Evolutionary conservation across 2,329 filamentous ascomycete species (phyloP).

Genomic region (Bipolaris bicolor): DNA sequence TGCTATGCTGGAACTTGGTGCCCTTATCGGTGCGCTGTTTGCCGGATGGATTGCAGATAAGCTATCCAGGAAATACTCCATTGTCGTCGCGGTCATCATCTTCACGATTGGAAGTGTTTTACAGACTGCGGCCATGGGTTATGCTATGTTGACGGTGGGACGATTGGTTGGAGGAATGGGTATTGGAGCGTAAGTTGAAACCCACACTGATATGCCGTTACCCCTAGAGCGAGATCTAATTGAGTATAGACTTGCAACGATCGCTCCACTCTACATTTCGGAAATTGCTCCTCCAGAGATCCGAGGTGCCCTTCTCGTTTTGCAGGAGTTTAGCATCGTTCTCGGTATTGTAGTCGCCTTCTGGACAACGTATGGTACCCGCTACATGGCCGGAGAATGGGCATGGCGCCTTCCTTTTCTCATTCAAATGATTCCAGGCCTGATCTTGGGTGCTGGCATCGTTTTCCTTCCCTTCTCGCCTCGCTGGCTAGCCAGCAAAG

Average conservation of each 20-base stretch:
- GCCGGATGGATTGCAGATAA: constrained; percentile 58
- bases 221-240: constrained; percentile 8
- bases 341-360: constrained; percentile 59
- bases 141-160: constrained; percentile 59
- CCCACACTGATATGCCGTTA: neutral
- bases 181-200: constrained; percentile 54
- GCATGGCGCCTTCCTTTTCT: constrained; percentile 57
- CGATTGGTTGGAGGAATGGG: constrained; percentile 59
- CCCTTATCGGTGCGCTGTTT: constrained; percentile 50
- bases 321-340: constrained; percentile 57
- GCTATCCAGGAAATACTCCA: constrained; percentile 60
- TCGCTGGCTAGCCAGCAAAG: constrained; percentile 57
- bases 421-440: constrained; percentile 54
- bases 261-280: constrained; percentile 60
- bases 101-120: constrained; percentile 60
- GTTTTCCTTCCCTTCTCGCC: constrained; percentile 62
- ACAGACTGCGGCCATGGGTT: constrained; percentile 59
- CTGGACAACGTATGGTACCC: constrained; percentile 62
- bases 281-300: constrained; percentile 60
- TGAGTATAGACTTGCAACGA: constrained; percentile 41
- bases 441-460: constrained; percentile 51
- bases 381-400: constrained; percentile 51
- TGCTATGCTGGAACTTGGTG: constrained; percentile 63
- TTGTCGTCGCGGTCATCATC: constrained; percentile 58
- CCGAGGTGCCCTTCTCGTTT: constrained; percentile 57